Evolutionary conservation across 179 eudicot genomes (phyloP).

Genomic region (Corrigiola litoralis): DNA sequence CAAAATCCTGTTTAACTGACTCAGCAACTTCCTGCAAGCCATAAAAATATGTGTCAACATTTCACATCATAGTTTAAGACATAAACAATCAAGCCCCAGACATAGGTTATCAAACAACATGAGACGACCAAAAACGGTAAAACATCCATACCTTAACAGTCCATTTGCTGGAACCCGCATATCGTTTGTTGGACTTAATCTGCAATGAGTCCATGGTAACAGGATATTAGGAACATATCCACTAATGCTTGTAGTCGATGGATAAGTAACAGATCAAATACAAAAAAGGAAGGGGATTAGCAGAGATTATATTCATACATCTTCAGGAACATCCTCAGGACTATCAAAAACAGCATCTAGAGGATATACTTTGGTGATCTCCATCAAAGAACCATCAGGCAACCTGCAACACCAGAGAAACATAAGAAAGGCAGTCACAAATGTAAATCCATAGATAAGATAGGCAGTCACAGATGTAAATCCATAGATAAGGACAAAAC

Average conservation of each 20-base stretch:
- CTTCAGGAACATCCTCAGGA: slow-evolving; percentile 95
- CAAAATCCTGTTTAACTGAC: slow-evolving; percentile 81
- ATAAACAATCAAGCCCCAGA: too few species aligned
- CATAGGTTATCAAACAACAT: too few species aligned
- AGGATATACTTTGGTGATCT: slow-evolving; percentile 83
- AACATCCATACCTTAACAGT: slow-evolving; percentile 67
- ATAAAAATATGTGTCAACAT: neutral
- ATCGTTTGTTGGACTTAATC: slow-evolving; percentile 87
- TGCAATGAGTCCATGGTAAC: slow-evolving; percentile 31
- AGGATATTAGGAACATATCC: neutral
- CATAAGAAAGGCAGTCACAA: slow-evolving; percentile 2
- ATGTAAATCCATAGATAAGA: neutral
- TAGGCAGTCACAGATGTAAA: neutral
- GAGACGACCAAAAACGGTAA: neutral
- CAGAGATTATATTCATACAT: slow-evolving; percentile 39
- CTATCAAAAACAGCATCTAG: slow-evolving; percentile 87
- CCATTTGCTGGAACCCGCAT: slow-evolving; percentile 89
- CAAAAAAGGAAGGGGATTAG: neutral
- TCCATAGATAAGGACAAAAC: neutral
- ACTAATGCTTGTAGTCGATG: neutral
- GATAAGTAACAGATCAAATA: neutral
- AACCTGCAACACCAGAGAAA: slow-evolving; percentile 44
- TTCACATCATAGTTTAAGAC: neutral
- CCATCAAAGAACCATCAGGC: slow-evolving; percentile 97
- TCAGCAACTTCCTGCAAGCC: slow-evolving; percentile 76